phyloP scores from a whole-genome alignment of 1,284 basidiomycete species.

The Pholiota adiposa region DNA sequence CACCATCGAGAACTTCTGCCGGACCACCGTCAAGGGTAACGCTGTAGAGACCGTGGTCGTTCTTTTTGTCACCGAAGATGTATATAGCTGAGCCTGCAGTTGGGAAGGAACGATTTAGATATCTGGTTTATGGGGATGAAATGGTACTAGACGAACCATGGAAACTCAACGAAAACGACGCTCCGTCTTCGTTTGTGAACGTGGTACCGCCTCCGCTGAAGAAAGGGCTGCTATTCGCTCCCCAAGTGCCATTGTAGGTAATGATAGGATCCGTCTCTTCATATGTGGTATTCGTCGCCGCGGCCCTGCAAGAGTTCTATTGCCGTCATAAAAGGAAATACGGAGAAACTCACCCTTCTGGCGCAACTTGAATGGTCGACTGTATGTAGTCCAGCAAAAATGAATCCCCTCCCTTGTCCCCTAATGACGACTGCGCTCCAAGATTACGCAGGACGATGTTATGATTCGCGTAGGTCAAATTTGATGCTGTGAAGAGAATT shows the following conservation, averaged over 20 bases:
- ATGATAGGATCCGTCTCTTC: slow-evolving; percentile 41
- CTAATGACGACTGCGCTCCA: slow-evolving; percentile 30
- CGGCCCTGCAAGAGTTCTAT: slow-evolving; percentile 30
- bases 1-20: slow-evolving; percentile 35
- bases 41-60: slow-evolving; percentile 45
- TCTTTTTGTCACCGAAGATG: slow-evolving; percentile 49
- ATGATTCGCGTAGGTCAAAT: slow-evolving; percentile 41
- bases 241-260: slow-evolving; percentile 42
- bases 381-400: slow-evolving; percentile 43
- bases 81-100: slow-evolving; percentile 43
- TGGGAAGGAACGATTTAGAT: background rate
- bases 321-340: background rate
- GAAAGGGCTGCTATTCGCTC: slow-evolving; percentile 40
- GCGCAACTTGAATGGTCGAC: slow-evolving; percentile 42
- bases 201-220: slow-evolving; percentile 48
- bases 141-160: slow-evolving; percentile 31
- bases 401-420: slow-evolving; percentile 36
- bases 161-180: slow-evolving; percentile 41
- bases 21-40: slow-evolving; percentile 38
- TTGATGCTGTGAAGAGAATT: slow-evolving; percentile 37
- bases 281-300: slow-evolving; percentile 40
- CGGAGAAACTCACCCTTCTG: slow-evolving; percentile 32
- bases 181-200: slow-evolving; percentile 42
- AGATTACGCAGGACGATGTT: slow-evolving; percentile 40
- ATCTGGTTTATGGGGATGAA: background rate